Percentiles rank a stretch among this genome's conserved stretches.
phyloP scores from a whole-genome alignment of 768 basidiomycete genomes.

The Melanogaster broomeanus region DNA sequence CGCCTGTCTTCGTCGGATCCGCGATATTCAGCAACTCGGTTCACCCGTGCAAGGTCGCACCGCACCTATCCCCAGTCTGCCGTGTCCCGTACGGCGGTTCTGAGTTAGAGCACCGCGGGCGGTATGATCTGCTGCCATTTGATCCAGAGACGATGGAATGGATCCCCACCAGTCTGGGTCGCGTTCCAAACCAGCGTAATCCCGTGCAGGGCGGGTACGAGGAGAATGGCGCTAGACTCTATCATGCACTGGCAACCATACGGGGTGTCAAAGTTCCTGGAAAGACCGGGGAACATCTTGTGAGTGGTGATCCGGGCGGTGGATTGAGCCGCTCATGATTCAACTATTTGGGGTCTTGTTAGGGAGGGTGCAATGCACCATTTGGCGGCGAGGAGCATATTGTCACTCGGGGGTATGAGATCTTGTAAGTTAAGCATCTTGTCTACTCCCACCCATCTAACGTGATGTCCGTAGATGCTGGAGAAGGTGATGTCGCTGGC shows the following conservation, averaged over 20 bases:
- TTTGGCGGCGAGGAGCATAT: constrained; percentile 40
- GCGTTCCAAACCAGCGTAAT: constrained; percentile 53
- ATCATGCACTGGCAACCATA: constrained; percentile 61
- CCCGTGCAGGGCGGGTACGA: constrained; percentile 80
- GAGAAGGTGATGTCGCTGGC: constrained; percentile 18
- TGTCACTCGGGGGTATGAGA: constrained; percentile 41
- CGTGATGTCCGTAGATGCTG: constrained; percentile 35
- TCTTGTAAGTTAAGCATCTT: constrained; percentile 37
- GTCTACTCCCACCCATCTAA: not conserved
- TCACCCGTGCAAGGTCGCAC: constrained; percentile 82
- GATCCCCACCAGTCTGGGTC: constrained; percentile 62
- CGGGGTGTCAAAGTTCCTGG: constrained; percentile 65
- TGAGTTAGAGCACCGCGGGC: constrained; percentile 61
- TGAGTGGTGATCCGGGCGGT: constrained; percentile 30
- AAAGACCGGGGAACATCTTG: constrained; percentile 71
- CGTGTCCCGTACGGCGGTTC: constrained; percentile 64
- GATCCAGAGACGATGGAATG: constrained; percentile 71
- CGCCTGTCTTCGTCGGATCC: constrained; percentile 72
- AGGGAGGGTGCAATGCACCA: constrained; percentile 46
- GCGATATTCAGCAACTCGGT: constrained; percentile 67
- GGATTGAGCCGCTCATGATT: not conserved
- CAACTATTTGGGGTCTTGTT: not conserved
- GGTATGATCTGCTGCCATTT: constrained; percentile 78
- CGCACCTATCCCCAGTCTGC: constrained; percentile 51
- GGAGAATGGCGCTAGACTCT: constrained; percentile 62